Conservation (phyloP, 805 yeast genomes). For the Ogataea trehaloabstinens region DNA sequence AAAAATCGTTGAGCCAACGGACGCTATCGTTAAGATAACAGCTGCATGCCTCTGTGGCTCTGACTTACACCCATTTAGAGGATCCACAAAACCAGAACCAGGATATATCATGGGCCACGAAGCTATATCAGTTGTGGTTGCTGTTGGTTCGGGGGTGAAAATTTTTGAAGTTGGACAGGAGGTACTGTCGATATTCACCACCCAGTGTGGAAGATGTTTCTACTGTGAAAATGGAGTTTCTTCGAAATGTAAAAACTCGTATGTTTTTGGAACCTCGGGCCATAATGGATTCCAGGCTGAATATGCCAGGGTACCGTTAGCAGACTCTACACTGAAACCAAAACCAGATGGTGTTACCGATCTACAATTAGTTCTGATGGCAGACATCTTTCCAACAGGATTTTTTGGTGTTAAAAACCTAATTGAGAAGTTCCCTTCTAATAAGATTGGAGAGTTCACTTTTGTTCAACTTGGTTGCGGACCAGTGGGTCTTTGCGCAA, state of each 20-base stretch:
- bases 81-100: slow-evolving; percentile 44
- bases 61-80: slow-evolving; percentile 54
- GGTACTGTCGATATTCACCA: slow-evolving; percentile 48
- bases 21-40: slow-evolving; percentile 46
- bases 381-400: slow-evolving; percentile 65
- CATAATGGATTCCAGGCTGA: slow-evolving; percentile 65
- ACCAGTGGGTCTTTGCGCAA: slow-evolving; percentile 57
- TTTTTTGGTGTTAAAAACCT: slow-evolving; percentile 36
- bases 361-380: slow-evolving; percentile 52
- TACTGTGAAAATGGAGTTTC: slow-evolving; percentile 46
- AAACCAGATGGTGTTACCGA: slow-evolving; percentile 43
- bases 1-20: slow-evolving; percentile 33
- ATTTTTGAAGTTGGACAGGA: slow-evolving; percentile 44
- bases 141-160: slow-evolving; percentile 34
- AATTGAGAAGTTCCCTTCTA: slow-evolving; percentile 29
- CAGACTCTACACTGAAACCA: slow-evolving; percentile 47
- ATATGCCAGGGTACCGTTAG: slow-evolving; percentile 56
- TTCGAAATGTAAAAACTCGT: slow-evolving; percentile 45
- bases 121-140: slow-evolving; percentile 42
- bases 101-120: slow-evolving; percentile 42
- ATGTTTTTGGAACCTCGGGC: slow-evolving; percentile 55
- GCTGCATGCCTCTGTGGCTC: slow-evolving; percentile 55
- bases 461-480: slow-evolving; percentile 59
- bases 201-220: slow-evolving; percentile 61
- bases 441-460: slow-evolving; percentile 23